Evolutionary conservation across 176 grass and related monocot species (phyloP), one percentile per base, ranked within the genome.

Genomic region (Juncus inflexus): DNA sequence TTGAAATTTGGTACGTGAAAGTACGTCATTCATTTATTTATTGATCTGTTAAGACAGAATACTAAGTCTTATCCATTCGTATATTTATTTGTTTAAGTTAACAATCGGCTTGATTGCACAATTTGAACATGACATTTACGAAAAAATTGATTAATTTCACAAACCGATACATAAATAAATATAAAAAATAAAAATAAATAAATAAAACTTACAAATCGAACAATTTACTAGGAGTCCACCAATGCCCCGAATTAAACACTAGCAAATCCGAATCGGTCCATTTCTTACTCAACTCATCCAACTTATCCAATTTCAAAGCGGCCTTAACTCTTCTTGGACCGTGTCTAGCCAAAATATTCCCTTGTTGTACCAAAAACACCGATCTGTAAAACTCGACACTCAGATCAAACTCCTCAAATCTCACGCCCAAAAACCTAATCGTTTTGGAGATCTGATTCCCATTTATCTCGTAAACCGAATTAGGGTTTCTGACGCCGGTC

Each of bases 201-300:
- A 59, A 80, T 1, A 1, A 15, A 62, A 86, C 88, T 99, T 84
- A 99, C 94, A 99, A 81, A 58, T 99, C 94, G 81, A 92, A 99
- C 53, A 99, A 75, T 80, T 99, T 99, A 78, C 82, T 92, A 40
- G 88, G 83, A 40, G 85, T 99, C 94, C 94, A 99, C 94, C 94
- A 99, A 69, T 99, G 94, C 12, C 94, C 94, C 40, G 88, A 99
- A 15, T 99, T 99, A 76, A 99, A 99, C 65, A 99, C 86, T 43
- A 99, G 85, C 55, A 92, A 69, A 78, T 99, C 85, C 0, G 85
- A 78, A 8, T 84, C 77, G 14, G 36, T 63, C 94, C 94, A 99
- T 56, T 86, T 86, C 38, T 40, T 19, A 70, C 59, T 99, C 56
- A 82, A 40, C 40, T 86, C 83, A 77, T 92, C 88, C 77, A 99